phyloP scores from a whole-genome alignment of 1,284 basidiomycete species.

The Puccinia sorghi region DNA sequence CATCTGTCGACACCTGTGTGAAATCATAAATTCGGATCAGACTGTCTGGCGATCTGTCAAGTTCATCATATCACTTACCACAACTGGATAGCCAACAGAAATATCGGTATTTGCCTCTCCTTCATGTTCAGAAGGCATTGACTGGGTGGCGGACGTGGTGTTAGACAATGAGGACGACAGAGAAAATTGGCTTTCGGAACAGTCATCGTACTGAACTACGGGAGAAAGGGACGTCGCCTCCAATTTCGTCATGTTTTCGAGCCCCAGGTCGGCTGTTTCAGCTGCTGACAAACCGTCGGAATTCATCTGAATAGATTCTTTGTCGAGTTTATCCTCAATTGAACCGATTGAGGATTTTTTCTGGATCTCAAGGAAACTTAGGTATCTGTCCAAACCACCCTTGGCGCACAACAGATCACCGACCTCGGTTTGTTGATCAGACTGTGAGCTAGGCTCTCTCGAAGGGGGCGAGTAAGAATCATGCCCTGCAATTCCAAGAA shows the following conservation, averaged over 20 bases:
- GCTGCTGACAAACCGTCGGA: not conserved
- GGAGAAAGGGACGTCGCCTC: not conserved
- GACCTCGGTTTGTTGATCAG: conserved; percentile 50
- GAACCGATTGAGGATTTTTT: conserved; percentile 22
- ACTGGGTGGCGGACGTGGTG: conserved; percentile 19
- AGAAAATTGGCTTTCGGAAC: conserved; percentile 23
- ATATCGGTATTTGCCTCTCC: not conserved
- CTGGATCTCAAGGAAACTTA: conserved; percentile 52
- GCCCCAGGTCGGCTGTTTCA: not conserved
- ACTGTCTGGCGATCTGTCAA: not conserved
- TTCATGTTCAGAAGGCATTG: conserved; percentile 19
- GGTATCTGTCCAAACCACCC: conserved; percentile 52
- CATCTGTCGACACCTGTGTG: conserved; percentile 1
- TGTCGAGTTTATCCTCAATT: not conserved
- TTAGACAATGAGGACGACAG: conserved; percentile 32
- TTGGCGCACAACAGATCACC: conserved; percentile 53
- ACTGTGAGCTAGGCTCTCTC: not conserved
- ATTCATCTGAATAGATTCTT: not conserved
- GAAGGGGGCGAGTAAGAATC: conserved; percentile 26
- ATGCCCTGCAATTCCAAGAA: not conserved
- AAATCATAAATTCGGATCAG: not conserved
- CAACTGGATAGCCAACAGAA: conserved; percentile 9
- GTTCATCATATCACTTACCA: conserved; percentile 20
- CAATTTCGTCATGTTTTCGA: not conserved
- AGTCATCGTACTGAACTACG: conserved; percentile 21